Conservation (phyloP, 805 yeast genomes). For the Candida suzukii region DNA sequence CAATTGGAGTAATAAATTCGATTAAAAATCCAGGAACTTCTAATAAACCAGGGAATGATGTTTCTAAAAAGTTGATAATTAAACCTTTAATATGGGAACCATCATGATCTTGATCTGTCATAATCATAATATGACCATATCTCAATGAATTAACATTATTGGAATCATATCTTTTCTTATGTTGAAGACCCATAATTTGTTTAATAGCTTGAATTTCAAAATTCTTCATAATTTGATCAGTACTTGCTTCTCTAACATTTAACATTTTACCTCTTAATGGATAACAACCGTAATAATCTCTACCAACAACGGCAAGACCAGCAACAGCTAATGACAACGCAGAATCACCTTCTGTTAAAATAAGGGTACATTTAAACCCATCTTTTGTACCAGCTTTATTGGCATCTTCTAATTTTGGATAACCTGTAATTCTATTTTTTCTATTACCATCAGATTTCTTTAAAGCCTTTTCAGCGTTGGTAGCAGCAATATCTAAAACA, state of each 20-base stretch:
- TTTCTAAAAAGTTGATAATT: conserved; percentile 85
- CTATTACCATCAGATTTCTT: conserved; percentile 84
- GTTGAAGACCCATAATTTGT: conserved; percentile 93
- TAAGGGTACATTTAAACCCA: conserved; percentile 86
- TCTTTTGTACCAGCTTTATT: conserved; percentile 93
- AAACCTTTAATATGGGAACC: conserved; percentile 97
- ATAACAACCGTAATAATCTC: conserved; percentile 92
- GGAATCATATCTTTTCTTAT: conserved; percentile 64
- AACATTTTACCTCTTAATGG: conserved; percentile 93
- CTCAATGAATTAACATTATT: conserved; percentile 68
- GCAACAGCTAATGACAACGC: conserved; percentile 89
- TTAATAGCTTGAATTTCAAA: conserved; percentile 93
- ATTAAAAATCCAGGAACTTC: conserved; percentile 86
- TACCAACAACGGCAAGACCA: conserved; percentile 90
- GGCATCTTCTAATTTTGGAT: conserved; percentile 89
- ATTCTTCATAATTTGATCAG: conserved; percentile 91
- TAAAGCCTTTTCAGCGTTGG: conserved; percentile 81
- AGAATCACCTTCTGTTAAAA: conserved; percentile 95
- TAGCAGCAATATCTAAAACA: conserved; percentile 75
- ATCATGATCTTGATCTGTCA: conserved; percentile 99
- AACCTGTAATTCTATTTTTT: conserved; percentile 79
- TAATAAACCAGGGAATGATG: conserved; percentile 89
- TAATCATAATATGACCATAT: conserved; percentile 96
- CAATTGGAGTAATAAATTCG: conserved; percentile 95
- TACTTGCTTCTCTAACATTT: conserved; percentile 93